Percentiles rank a stretch among this genome's conserved stretches.
Evolutionary conservation across 768 basidiomycete genomes (phyloP).

Genomic region (Tylopilus plumbeoviolaceoides): DNA sequence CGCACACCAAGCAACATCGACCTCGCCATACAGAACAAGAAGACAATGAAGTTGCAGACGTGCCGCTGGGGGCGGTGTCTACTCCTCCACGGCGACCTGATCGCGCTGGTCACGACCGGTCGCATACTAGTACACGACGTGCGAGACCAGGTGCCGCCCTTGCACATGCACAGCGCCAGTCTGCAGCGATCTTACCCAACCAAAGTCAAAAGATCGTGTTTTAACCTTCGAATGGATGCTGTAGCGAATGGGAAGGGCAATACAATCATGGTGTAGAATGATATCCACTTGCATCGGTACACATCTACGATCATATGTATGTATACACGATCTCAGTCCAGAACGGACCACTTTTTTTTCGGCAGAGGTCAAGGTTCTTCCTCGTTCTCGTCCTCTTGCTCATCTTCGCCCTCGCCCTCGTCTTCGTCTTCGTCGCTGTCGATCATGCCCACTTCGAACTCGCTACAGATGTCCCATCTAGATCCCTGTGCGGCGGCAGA

Average conservation of each 20-base stretch:
- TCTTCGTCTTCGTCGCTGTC: conserved; percentile 52
- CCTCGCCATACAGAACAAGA: conserved; percentile 2
- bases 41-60: conserved; percentile 1
- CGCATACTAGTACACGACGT: conserved; percentile 38
- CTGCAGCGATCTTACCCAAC: conserved; percentile 61
- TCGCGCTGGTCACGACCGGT: conserved; percentile 9
- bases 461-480: conserved; percentile 89
- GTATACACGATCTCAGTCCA: neutral
- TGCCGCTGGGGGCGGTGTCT: neutral
- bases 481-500: conserved; percentile 86
- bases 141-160: conserved; percentile 78
- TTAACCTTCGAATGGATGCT: conserved; percentile 25
- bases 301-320: neutral
- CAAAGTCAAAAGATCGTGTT: conserved; percentile 74
- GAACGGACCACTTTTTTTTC: neutral
- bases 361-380: conserved; percentile 6
- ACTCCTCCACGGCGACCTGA: conserved; percentile 31
- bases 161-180: conserved; percentile 72
- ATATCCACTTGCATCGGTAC: neutral
- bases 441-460: conserved; percentile 86
- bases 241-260: neutral
- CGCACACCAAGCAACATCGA: conserved; percentile 4
- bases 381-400: conserved; percentile 22
- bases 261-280: neutral
- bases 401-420: conserved; percentile 51